phyloP scores from a whole-genome alignment of 2,329 filamentous ascomycete species.

The Neonectria coccinea region DNA sequence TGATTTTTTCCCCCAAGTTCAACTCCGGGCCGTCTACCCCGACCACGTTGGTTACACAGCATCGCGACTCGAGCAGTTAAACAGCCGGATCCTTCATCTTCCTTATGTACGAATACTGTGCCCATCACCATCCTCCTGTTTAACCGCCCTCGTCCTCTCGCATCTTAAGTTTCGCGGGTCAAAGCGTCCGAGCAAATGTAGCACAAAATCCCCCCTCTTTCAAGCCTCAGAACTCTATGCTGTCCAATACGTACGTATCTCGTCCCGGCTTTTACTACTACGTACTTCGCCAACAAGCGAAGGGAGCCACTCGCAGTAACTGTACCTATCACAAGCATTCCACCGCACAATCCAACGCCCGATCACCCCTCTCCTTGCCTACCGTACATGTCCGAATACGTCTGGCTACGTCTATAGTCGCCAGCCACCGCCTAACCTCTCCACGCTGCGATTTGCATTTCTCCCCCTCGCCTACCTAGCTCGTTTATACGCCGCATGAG shows the following conservation, averaged over 20 bases:
- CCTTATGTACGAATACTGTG: background rate
- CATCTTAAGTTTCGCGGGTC: conserved; percentile 14
- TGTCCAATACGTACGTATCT: conserved; percentile 6
- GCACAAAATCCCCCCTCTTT: conserved; percentile 6
- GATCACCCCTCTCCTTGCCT: conserved; percentile 4
- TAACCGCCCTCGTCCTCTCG: background rate
- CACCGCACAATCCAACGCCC: conserved; percentile 12
- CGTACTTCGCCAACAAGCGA: conserved; percentile 7
- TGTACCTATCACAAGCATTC: conserved; percentile 22
- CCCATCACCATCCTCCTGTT: background rate
- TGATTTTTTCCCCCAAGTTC: conserved; percentile 5
- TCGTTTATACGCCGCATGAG: background rate
- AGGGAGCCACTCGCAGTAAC: conserved; percentile 8
- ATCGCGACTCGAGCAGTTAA: conserved; percentile 12
- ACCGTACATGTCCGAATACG: conserved; percentile 3
- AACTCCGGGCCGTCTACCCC: conserved; percentile 14
- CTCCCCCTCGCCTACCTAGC: conserved; percentile 1
- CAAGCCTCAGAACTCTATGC: conserved; percentile 23
- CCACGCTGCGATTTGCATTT: conserved; percentile 13
- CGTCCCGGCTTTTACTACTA: background rate
- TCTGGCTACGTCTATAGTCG: conserved; percentile 14
- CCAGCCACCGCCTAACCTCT: conserved; percentile 17
- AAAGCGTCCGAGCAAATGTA: conserved; percentile 4
- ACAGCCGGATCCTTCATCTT: conserved; percentile 3
- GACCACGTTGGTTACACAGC: conserved; percentile 16